Percentiles rank a stretch among this genome's conserved stretches.
phyloP scores from a whole-genome alignment of 805 yeast species.

The Yamadazyma philogaea region DNA sequence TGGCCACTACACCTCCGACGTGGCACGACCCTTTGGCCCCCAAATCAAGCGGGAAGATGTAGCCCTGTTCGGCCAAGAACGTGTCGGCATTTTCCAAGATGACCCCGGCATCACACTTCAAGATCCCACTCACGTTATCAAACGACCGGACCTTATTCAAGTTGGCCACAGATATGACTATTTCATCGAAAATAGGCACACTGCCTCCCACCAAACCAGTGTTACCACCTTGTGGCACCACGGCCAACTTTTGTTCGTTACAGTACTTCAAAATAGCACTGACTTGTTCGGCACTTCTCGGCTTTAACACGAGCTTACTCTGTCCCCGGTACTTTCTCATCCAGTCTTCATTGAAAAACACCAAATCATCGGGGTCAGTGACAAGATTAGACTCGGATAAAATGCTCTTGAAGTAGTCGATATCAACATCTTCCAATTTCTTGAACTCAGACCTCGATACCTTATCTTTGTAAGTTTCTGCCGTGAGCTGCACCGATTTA shows the following conservation, averaged over 20 bases:
- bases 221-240: slow-evolving; percentile 97
- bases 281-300: slow-evolving; percentile 76
- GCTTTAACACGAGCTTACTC: slow-evolving; percentile 75
- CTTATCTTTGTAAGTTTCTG: slow-evolving; percentile 61
- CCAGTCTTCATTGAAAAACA: slow-evolving; percentile 83
- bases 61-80: slow-evolving; percentile 73
- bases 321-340: slow-evolving; percentile 93
- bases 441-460: slow-evolving; percentile 56
- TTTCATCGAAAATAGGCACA: slow-evolving; percentile 87
- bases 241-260: slow-evolving; percentile 70
- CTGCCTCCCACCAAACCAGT: slow-evolving; percentile 97
- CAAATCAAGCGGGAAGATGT: slow-evolving; percentile 87
- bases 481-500: slow-evolving; percentile 51
- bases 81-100: slow-evolving; percentile 83
- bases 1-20: slow-evolving; percentile 91
- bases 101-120: slow-evolving; percentile 88
- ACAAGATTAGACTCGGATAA: slow-evolving; percentile 50
- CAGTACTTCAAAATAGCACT: slow-evolving; percentile 75
- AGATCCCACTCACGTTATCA: slow-evolving; percentile 77
- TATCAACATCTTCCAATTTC: slow-evolving; percentile 51
- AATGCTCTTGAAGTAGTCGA: slow-evolving; percentile 58
- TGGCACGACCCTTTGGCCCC: slow-evolving; percentile 98
- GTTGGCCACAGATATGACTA: slow-evolving; percentile 65
- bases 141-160: slow-evolving; percentile 79
- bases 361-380: slow-evolving; percentile 61